Evolutionary conservation across 2,329 filamentous ascomycete genomes (phyloP).

Genomic region (Paecilomyces dactylethromorphus): DNA sequence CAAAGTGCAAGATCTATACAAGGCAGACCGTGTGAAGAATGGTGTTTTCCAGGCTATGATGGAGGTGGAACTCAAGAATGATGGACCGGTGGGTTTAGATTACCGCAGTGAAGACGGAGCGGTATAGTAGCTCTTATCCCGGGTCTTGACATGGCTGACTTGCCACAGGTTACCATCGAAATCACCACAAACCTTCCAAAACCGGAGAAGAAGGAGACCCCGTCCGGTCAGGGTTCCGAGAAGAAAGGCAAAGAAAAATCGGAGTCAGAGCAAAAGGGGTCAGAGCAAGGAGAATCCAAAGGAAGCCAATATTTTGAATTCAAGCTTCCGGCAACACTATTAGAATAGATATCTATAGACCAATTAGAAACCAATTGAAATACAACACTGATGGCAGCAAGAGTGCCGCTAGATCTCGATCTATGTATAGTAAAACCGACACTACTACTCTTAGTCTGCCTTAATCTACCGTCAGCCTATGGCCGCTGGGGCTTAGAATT

Average conservation of each 20-base stretch:
- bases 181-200: slow-evolving; percentile 41
- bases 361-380: background rate
- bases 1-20: slow-evolving; percentile 67
- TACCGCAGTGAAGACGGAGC: slow-evolving; percentile 51
- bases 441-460: background rate
- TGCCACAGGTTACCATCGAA: slow-evolving; percentile 36
- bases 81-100: slow-evolving; percentile 63
- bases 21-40: slow-evolving; percentile 72
- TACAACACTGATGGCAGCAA: background rate
- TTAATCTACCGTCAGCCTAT: no score
- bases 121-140: slow-evolving; percentile 31
- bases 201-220: slow-evolving; percentile 18
- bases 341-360: slow-evolving; percentile 12
- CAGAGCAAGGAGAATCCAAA: slow-evolving; percentile 2
- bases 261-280: slow-evolving; percentile 1
- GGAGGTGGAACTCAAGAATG: slow-evolving; percentile 89
- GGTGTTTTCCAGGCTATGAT: slow-evolving; percentile 99
- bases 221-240: background rate
- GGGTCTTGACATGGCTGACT: background rate
- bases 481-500: background rate
- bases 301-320: slow-evolving; percentile 11
- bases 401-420: no score
- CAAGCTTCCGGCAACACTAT: slow-evolving; percentile 15
- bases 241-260: slow-evolving; percentile 5
- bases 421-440: background rate